Percentiles rank a stretch among this genome's conserved stretches.
Conservation (phyloP, 2,329 filamentous ascomycete species). For the Stagonosporopsis vannaccii region DNA sequence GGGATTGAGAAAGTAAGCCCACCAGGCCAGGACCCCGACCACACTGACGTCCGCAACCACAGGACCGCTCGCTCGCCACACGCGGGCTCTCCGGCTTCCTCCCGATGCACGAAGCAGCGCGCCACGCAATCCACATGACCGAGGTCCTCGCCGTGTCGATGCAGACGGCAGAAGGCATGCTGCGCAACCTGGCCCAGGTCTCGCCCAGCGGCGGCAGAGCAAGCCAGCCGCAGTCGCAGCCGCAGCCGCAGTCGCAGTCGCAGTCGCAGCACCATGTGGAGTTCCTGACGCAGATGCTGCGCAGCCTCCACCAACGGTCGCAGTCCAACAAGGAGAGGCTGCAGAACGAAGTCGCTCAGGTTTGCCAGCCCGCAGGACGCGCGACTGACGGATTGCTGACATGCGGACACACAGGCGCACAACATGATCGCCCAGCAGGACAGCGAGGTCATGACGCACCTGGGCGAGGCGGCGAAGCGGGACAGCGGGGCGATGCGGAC, state of each 20-base stretch:
- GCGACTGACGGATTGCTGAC: too few relatives aligned
- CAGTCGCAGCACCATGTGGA: constrained; percentile 3
- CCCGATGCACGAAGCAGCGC: constrained; percentile 21
- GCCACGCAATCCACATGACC: constrained; percentile 26
- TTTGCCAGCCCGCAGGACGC: too few relatives aligned
- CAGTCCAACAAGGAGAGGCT: constrained; percentile 28
- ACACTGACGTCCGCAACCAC: neutral
- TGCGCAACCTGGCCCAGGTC: neutral
- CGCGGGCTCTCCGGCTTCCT: constrained; percentile 13
- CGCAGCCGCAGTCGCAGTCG: too few relatives aligned
- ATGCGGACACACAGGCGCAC: constrained; percentile 18
- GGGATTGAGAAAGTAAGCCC: constrained; percentile 20
- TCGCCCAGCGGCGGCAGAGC: too few relatives aligned
- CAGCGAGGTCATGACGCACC: constrained; percentile 22
- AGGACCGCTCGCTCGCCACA: constrained; percentile 9
- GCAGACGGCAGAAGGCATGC: constrained; percentile 12
- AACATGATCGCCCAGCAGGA: constrained; percentile 31
- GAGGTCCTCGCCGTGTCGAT: constrained; percentile 23
- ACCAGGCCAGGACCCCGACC: neutral
- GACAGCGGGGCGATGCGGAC: constrained; percentile 28
- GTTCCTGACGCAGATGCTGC: constrained; percentile 20
- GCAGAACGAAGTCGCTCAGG: constrained; percentile 28
- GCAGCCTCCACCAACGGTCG: constrained; percentile 17
- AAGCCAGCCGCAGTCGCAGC: too few relatives aligned
- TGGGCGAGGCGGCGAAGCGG: constrained; percentile 22